Base-by-base conservation (phyloP, 176 grass and related monocot genomes). In the Carex kokanica region DNA sequence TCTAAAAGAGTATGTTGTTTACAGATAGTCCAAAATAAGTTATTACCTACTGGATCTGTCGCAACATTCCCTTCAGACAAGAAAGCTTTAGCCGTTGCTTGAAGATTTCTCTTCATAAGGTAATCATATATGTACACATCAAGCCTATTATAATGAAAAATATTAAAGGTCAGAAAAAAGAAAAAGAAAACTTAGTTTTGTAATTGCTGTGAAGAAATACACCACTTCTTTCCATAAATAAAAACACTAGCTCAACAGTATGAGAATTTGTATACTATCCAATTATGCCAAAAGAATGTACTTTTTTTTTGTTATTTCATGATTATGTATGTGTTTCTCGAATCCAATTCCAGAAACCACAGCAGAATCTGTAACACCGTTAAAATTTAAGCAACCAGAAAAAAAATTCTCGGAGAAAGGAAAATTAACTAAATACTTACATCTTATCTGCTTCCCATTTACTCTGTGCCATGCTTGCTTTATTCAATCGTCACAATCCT, bases 101-200 rank as follows among this genome's bases (percentile, higher is more conserved):
- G 96, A 40, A 99, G 83, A 83, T 99, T 93, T 86, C 91, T 84
- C 88, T 99, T 99, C 83, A 91, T 71, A 41, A 99, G 83, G 85
- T 99, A 99, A 78, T 95, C 96, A 34, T 99, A 90, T 78, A 99
- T 99, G 88, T 99, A 99, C 36, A 99, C 93, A 86, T 99, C 96
- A 20, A 99, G 93, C 96, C 96, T 99, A 71, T 79, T 18, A 53
- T 47, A 24, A 62, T 32, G 15, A 78, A 9, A 32, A 2, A 56
- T 56, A 56, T 55, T 32, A 78, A 13, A 56, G 25, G 6, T 56
- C n/a, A 56, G 18, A 31, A 55, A 11, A 51, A 55, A 18, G 10
- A 11, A 14, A 24, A 73, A 75, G 0, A 31, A 64, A 66, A 6
- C 25, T 15, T 15, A n/a, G 56, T 11, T 79, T 31, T 52, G 29